A percentile compares a stretch with the other conserved stretches of the same genome.
Evolutionary conservation across 306 rosid genomes (phyloP).

Genomic region (Biancaea sappan): DNA sequence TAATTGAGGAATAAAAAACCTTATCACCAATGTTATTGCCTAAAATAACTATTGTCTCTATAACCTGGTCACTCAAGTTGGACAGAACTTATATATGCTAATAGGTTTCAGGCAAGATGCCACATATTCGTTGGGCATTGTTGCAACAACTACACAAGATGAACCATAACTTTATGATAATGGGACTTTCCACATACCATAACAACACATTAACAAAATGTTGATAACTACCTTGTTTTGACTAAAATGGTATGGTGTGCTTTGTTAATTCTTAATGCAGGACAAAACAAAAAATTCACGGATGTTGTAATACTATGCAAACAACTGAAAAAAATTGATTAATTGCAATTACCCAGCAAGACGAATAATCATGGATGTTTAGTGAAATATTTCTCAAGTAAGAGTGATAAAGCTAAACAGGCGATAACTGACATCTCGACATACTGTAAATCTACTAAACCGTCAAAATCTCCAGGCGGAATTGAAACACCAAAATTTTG

Average conservation of each 20-base stretch:
- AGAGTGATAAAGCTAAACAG: background rate
- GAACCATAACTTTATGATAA: too few relatives aligned
- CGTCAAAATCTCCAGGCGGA: conserved; percentile 20
- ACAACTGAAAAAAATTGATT: background rate
- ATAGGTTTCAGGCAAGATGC: too few relatives aligned
- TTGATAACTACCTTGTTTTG: background rate
- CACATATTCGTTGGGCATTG: too few relatives aligned
- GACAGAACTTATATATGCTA: too few relatives aligned
- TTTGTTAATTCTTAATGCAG: background rate
- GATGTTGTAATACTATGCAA: background rate
- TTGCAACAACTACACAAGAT: too few relatives aligned
- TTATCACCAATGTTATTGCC: too few relatives aligned
- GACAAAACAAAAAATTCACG: background rate
- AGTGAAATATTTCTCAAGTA: conserved; percentile 7
- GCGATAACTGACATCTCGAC: conserved; percentile 9
- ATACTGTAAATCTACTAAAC: conserved; percentile 34
- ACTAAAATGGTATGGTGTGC: background rate
- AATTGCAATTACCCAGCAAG: background rate
- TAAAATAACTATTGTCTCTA: too few relatives aligned
- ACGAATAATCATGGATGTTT: background rate
- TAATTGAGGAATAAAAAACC: too few relatives aligned
- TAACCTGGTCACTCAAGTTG: too few relatives aligned
- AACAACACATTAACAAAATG: too few relatives aligned
- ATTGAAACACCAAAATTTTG: conserved; percentile 1
- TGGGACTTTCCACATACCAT: too few relatives aligned